Conservation (phyloP, 345 rosid genomes). For the Xanthoceras sorbifolium region DNA sequence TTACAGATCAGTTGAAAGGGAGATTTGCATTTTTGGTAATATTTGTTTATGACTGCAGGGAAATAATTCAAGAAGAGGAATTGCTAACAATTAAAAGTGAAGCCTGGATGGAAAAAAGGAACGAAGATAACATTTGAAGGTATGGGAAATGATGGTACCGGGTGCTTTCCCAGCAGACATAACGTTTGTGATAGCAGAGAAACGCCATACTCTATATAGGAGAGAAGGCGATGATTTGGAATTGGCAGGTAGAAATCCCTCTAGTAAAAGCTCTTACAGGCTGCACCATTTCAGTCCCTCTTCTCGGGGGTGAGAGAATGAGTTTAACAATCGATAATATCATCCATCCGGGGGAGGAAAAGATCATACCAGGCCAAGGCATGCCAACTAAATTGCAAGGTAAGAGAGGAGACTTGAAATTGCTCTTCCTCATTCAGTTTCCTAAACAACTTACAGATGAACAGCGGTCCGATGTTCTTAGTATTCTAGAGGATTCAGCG, state of each 20-base stretch:
- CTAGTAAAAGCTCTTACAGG: slow-evolving; percentile 66
- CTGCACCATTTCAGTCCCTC: slow-evolving; percentile 51
- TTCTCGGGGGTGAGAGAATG: slow-evolving; percentile 53
- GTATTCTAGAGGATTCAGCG: slow-evolving; percentile 50
- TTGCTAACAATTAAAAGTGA: slow-evolving; percentile 60
- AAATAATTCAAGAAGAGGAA: slow-evolving; percentile 61
- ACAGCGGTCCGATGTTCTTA: slow-evolving; percentile 44
- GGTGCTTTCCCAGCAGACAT: slow-evolving; percentile 65
- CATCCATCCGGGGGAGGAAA: slow-evolving; percentile 57
- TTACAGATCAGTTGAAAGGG: background rate
- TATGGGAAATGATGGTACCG: slow-evolving; percentile 66
- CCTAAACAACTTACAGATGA: slow-evolving; percentile 55
- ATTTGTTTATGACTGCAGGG: slow-evolving; percentile 32
- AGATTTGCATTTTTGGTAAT: background rate
- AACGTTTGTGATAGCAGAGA: slow-evolving; percentile 62
- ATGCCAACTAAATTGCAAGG: slow-evolving; percentile 66
- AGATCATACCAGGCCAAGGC: slow-evolving; percentile 55
- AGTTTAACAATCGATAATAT: slow-evolving; percentile 46
- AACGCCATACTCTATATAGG: slow-evolving; percentile 49
- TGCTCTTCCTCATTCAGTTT: slow-evolving; percentile 47
- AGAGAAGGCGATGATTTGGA: slow-evolving; percentile 75
- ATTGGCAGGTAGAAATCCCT: slow-evolving; percentile 54
- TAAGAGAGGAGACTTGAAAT: slow-evolving; percentile 61
- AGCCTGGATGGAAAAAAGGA: slow-evolving; percentile 88
- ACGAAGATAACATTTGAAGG: slow-evolving; percentile 86